These are phyloP conservation scores for Pleodorina starrii DNA, from an alignment of 139 green algal genomes.

Conservation along the genomic window DNA sequence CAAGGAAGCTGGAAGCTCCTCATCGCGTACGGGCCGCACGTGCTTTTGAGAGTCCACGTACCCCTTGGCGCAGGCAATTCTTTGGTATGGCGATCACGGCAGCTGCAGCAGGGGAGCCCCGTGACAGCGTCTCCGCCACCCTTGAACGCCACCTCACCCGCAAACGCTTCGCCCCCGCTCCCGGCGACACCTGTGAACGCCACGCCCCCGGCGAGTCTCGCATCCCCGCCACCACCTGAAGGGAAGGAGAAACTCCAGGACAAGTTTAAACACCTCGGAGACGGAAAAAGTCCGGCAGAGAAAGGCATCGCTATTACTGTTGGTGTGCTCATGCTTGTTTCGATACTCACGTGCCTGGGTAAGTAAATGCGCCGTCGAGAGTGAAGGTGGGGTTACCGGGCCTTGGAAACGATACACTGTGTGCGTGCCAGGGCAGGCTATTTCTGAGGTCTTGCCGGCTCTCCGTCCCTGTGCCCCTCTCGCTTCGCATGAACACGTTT, in stretches of 20 bases:
- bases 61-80: background rate
- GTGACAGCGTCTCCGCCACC: background rate
- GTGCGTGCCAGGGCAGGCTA: too few species aligned
- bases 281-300: slow-evolving; percentile 1
- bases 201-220: background rate
- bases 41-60: too few species aligned
- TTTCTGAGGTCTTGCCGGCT: too few species aligned
- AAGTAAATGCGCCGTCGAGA: too few species aligned
- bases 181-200: background rate
- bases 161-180: background rate
- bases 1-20: too few species aligned
- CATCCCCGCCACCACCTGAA: background rate
- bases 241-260: slow-evolving; percentile 2
- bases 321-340: slow-evolving; percentile 40
- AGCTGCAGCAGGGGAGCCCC: background rate
- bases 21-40: too few species aligned
- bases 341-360: slow-evolving; percentile 40
- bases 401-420: too few species aligned
- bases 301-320: slow-evolving; percentile 39
- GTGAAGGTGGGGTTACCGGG: too few species aligned
- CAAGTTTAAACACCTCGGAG: slow-evolving; percentile 5
- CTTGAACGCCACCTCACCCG: too few species aligned
- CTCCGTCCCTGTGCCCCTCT: too few species aligned
- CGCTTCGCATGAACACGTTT: too few species aligned
- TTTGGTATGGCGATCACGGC: background rate